Percentiles rank a stretch among this genome's conserved stretches.
Conservation (phyloP, 441 rosid species). For the Gossypium davidsonii region DNA sequence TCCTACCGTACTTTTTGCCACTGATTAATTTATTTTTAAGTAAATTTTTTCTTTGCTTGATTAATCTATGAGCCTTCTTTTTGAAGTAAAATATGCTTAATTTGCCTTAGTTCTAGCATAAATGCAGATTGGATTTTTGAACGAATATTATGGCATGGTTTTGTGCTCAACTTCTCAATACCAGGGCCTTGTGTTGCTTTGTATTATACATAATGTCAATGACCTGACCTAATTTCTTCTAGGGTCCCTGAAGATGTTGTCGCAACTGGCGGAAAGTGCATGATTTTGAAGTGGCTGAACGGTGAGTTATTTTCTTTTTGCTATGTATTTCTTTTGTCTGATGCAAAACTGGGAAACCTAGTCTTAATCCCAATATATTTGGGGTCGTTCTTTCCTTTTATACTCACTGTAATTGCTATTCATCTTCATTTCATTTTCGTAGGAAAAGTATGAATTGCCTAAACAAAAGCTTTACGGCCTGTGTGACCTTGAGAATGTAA, state of each 20-base stretch:
- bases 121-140: not conserved
- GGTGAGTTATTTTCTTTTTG: constrained; percentile 31
- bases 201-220: not conserved
- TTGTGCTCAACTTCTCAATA: not conserved
- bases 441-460: not conserved
- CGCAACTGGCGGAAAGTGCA: constrained; percentile 89
- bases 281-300: constrained; percentile 74
- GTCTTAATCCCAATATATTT: no score
- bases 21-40: no score
- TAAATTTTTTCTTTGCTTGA: no score
- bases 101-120: not conserved
- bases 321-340: not conserved
- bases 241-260: constrained; percentile 96
- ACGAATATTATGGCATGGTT: not conserved
- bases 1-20: no score
- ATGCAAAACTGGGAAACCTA: not conserved
- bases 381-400: no score
- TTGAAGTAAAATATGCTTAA: not conserved
- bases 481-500: not conserved
- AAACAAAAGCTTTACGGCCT: not conserved
- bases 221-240: not conserved
- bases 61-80: no score
- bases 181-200: not conserved
- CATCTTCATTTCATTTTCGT: not conserved
- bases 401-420: not conserved